phyloP scores from a whole-genome alignment of 495 filamentous ascomycete genomes.

The Aspergillus sclerotioniger region DNA sequence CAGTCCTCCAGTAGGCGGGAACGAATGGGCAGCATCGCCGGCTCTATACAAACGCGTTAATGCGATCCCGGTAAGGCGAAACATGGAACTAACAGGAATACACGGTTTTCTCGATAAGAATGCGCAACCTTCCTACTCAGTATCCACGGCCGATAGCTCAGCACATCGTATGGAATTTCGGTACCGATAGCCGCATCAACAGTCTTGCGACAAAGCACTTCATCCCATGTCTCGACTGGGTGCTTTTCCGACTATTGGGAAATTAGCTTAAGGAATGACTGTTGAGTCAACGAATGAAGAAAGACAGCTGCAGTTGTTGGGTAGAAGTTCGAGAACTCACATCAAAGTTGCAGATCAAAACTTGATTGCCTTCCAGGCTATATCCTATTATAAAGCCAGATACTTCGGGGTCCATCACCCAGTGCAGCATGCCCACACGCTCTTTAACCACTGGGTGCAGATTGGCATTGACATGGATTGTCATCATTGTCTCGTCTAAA shows the following conservation, averaged over 20 bases:
- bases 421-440: constrained; percentile 44
- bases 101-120: constrained; percentile 27
- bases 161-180: constrained; percentile 33
- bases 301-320: too few species aligned
- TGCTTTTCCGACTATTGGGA: constrained; percentile 23
- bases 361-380: constrained; percentile 37
- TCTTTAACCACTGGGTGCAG: constrained; percentile 32
- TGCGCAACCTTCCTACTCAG: constrained; percentile 39
- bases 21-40: constrained; percentile 51
- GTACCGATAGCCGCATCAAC: constrained; percentile 34
- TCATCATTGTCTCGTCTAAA: constrained; percentile 45
- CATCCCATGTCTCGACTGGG: constrained; percentile 36
- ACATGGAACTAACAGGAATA: constrained; percentile 34
- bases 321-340: constrained; percentile 10
- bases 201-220: constrained; percentile 31
- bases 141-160: constrained; percentile 40
- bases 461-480: constrained; percentile 44
- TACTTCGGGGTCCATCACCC: constrained; percentile 41
- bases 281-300: neutral
- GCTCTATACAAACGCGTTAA: constrained; percentile 26
- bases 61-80: neutral
- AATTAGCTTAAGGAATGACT: neutral
- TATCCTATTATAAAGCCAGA: constrained; percentile 44
- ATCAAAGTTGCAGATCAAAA: constrained; percentile 42
- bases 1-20: constrained; percentile 34